Conservation (phyloP, 2,329 filamentous ascomycete species). For the Fusarium sp. region DNA sequence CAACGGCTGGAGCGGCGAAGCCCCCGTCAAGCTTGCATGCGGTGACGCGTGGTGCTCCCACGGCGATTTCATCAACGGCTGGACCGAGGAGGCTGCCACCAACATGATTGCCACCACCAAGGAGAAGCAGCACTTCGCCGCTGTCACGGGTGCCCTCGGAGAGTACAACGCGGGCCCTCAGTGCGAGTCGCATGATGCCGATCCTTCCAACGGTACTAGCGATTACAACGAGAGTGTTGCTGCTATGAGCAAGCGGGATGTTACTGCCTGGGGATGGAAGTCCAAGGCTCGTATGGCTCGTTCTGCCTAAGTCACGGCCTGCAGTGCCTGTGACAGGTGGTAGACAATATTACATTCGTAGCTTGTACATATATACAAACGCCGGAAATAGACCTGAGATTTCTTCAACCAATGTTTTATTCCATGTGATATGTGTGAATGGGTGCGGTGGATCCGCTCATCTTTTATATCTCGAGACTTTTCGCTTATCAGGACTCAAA, state of each 20-base stretch:
- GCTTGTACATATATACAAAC: conserved; percentile 4
- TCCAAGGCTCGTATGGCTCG: conserved; percentile 32
- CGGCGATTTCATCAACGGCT: conserved; percentile 64
- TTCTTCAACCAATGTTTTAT: neutral
- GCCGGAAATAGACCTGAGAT: neutral
- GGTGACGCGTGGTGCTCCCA: conserved; percentile 59
- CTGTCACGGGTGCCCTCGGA: conserved; percentile 48
- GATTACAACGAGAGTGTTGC: conserved; percentile 51
- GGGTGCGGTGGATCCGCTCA: neutral
- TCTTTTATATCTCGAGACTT: too few species aligned
- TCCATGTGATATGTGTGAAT: neutral
- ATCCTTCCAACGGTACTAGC: conserved; percentile 57
- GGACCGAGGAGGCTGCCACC: conserved; percentile 50
- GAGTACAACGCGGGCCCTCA: conserved; percentile 32
- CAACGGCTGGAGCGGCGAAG: conserved; percentile 59
- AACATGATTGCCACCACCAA: conserved; percentile 57
- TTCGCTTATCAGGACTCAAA: too few species aligned
- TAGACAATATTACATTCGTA: neutral
- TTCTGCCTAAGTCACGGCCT: conserved; percentile 7
- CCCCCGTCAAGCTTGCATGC: conserved; percentile 60
- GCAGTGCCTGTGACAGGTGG: neutral
- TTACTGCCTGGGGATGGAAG: conserved; percentile 36
- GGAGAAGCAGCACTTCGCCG: conserved; percentile 54
- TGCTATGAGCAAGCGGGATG: conserved; percentile 41
- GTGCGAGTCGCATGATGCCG: conserved; percentile 55